Conservation (phyloP, 1,284 basidiomycete species). For the Ceratobasidium theobromae region DNA sequence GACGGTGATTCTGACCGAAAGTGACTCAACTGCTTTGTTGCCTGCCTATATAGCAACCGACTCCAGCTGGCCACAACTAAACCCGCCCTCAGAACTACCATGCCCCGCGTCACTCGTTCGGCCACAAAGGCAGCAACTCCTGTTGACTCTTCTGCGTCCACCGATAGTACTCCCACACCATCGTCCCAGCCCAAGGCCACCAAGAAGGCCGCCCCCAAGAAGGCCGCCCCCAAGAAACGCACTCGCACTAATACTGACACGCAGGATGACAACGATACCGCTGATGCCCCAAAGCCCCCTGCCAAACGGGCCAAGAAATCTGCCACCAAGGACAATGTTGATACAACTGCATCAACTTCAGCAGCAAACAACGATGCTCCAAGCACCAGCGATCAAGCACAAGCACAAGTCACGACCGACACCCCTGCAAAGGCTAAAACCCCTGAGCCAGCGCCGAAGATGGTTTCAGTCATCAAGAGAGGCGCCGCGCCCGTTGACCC, state of each 20-base stretch:
- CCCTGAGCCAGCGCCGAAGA: constrained; percentile 13
- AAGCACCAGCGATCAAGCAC: constrained; percentile 6
- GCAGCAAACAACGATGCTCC: not conserved
- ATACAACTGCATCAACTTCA: not conserved
- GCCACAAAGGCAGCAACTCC: constrained; percentile 16
- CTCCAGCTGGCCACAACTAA: not conserved
- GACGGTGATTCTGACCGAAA: constrained; percentile 18
- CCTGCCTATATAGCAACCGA: not conserved
- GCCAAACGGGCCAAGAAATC: constrained; percentile 4
- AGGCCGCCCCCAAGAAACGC: constrained; percentile 39
- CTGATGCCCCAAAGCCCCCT: not conserved
- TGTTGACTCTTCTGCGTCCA: not conserved
- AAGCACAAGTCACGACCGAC: constrained; percentile 38
- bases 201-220: constrained; percentile 2
- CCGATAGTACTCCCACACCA: not conserved
- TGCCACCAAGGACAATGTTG: constrained; percentile 8
- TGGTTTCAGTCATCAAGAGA: constrained; percentile 52
- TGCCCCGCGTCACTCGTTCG: constrained; percentile 11
- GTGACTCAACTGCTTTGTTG: not conserved
- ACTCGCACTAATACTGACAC: constrained; percentile 40
- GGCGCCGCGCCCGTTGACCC: constrained; percentile 63
- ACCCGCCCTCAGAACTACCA: not conserved
- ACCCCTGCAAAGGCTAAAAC: constrained; percentile 32
- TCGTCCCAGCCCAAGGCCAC: not conserved
- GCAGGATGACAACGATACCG: constrained; percentile 35